A percentile compares a stretch with the other conserved stretches of the same genome.
These are phyloP conservation scores for Nothophytophthora sp. DNA, from an alignment of 352 stramenopile species.

Conservation along the genomic window DNA sequence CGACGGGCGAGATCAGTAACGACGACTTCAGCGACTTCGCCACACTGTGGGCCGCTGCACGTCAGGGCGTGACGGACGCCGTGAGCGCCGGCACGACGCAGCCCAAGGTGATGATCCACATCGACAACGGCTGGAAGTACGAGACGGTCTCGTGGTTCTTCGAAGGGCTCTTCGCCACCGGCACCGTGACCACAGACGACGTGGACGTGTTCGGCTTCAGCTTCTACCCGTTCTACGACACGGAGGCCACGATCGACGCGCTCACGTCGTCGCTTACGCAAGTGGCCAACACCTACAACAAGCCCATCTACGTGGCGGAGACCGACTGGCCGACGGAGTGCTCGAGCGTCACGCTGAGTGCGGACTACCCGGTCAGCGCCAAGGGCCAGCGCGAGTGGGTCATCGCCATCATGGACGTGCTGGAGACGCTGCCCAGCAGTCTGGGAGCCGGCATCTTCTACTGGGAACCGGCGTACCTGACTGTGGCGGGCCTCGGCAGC, in stretches of 20 bases:
- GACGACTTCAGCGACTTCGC: conserved; percentile 8
- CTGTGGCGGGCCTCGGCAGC: conserved; percentile 2
- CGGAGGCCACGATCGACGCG: conserved; percentile 6
- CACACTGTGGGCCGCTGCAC: conserved; percentile 5
- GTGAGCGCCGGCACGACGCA: conserved; percentile 1
- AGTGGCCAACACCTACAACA: conserved; percentile 8
- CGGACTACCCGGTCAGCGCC: conserved; percentile 7
- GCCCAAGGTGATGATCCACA: conserved; percentile 16
- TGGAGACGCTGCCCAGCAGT: conserved; percentile 2
- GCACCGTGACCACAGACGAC: conserved; percentile 2
- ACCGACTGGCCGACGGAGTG: conserved; percentile 9
- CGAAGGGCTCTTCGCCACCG: conserved; percentile 8
- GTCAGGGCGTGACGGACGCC: conserved; percentile 3
- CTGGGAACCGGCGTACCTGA: conserved; percentile 10
- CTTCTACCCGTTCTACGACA: conserved; percentile 16
- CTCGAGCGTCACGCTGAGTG: conserved; percentile 3
- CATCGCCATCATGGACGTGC: neutral
- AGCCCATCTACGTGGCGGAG: conserved; percentile 8
- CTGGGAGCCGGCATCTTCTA: conserved; percentile 9
- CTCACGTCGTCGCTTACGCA: conserved; percentile 7
- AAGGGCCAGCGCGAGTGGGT: conserved; percentile 11
- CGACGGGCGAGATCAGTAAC: conserved; percentile 1
- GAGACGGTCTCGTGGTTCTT: conserved; percentile 16
- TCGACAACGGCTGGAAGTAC: conserved; percentile 14
- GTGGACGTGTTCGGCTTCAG: conserved; percentile 13